A percentile compares a stretch with the other conserved stretches of the same genome.
phyloP scores from a whole-genome alignment of 2,329 filamentous ascomycete species.

The Aspergillus ochraceoroseus region DNA sequence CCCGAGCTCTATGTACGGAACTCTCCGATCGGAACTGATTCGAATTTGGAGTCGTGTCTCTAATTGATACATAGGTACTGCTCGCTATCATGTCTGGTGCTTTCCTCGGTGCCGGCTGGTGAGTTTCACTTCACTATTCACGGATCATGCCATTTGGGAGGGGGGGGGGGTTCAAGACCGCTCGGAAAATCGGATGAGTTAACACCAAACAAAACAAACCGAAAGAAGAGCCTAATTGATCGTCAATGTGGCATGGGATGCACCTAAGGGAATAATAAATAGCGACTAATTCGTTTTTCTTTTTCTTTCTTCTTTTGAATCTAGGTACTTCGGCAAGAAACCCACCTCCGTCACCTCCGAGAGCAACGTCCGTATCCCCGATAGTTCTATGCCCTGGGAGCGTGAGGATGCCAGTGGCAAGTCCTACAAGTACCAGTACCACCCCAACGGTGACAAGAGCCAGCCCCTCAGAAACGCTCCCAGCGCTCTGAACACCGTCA shows the following conservation, averaged over 20 bases:
- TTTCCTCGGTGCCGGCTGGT: conserved; percentile 80
- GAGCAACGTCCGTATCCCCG: conserved; percentile 66
- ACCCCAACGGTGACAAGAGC: conserved; percentile 76
- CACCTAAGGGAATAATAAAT: no score
- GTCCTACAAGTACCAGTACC: conserved; percentile 67
- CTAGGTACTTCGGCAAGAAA: conserved; percentile 62
- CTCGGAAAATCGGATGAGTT: no score
- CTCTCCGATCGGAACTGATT: conserved; percentile 8
- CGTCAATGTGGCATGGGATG: no score
- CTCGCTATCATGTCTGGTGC: conserved; percentile 85
- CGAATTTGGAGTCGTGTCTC: conserved; percentile 9
- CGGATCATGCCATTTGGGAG: no score
- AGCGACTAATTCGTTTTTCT: conserved; percentile 8
- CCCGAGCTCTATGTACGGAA: conserved; percentile 70
- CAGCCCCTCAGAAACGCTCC: conserved; percentile 80
- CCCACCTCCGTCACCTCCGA: conserved; percentile 84
- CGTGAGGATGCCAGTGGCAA: conserved; percentile 59
- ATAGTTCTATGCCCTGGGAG: conserved; percentile 89
- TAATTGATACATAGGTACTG: conserved; percentile 63
- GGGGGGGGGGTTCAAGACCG: no score
- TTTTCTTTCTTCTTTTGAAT: conserved; percentile 61
- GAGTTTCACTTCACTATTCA: conserved; percentile 22
- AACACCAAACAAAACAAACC: no score
- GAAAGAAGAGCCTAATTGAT: no score
- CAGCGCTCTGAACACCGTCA: conserved; percentile 89